Evolutionary conservation across 225 moss, liverwort and hornwort genomes (phyloP), one percentile per base, ranked within the genome.

Genomic region (Thuidium tamariscinum): DNA sequence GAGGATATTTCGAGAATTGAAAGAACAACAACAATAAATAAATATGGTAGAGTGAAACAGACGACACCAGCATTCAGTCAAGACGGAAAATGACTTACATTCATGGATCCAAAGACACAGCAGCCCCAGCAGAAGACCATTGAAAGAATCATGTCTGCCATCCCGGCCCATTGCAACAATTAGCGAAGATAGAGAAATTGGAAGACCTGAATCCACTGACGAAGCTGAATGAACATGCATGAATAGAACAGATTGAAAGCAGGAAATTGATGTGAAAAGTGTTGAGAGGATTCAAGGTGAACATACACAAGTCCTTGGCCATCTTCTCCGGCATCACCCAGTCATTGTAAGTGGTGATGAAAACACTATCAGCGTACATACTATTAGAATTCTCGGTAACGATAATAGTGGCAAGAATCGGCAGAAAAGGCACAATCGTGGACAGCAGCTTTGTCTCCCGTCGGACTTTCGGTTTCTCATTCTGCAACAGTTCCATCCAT

Each of bases 101-200:
- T 94, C 99, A 99, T 99, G 46, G 99, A 95, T 76, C 97, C 99
- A 77, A 99, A 99, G 67, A 99, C 99, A 76, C 99, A 99, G 90
- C 99, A 99, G 41, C 99, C 99, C 99, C 99, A 99, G 89, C 93
- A 94, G 84, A 99, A 97, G 29, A 95, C 91, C 86, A 98, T 89
- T 65, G 95, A 86, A 55, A 89, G 82, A 25, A 87, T 55, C 98
- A 98, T 95, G 90, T 95, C 94, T 94, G 88, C 65, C 56, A 84
- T 32, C 78, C 86, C 71, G 54, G 64, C 4, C 71, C 66, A 86
- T 54, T 59, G 11, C 79, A 86, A 88, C 60, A 32, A 86, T 86
- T 83, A 90, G 84, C 77, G 60, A 57, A 80, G 14, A 60, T 54
- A 57, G 71, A 77, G 68, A 69, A 26, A 64, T 44, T 66, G 75